Percentiles rank a stretch among this genome's conserved stretches.
These are phyloP conservation scores for Teratosphaeria viscida DNA, from an alignment of 2,329 filamentous ascomycete genomes.

Conservation along the genomic window DNA sequence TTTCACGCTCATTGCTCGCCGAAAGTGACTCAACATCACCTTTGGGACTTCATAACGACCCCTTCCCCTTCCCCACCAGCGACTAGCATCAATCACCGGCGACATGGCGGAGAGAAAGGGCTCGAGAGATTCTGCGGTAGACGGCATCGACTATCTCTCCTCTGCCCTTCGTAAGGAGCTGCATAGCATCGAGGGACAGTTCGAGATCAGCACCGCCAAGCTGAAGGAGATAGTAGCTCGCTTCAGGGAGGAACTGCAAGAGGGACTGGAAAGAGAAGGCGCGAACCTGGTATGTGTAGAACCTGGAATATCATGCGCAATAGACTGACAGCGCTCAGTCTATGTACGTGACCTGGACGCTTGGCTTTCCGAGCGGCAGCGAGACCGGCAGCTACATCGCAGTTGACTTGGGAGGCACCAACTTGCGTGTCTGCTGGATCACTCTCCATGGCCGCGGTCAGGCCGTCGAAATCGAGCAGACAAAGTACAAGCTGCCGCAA, in stretches of 20 bases:
- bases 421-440: constrained; percentile 90
- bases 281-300: constrained; percentile 2
- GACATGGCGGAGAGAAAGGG: neutral
- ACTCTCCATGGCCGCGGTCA: constrained; percentile 78
- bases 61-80: neutral
- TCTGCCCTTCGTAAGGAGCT: constrained; percentile 63
- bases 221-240: constrained; percentile 79
- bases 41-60: neutral
- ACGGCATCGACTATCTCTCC: constrained; percentile 3
- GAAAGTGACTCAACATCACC: neutral
- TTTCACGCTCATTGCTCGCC: neutral
- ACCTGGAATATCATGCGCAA: neutral
- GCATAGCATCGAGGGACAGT: constrained; percentile 65
- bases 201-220: constrained; percentile 62
- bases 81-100: neutral
- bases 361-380: constrained; percentile 76
- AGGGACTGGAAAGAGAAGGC: constrained; percentile 39
- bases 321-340: constrained; percentile 49
- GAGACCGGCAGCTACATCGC: constrained; percentile 84
- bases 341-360: constrained; percentile 98
- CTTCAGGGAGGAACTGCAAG: constrained; percentile 74
- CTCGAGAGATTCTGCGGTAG: neutral
- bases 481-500: constrained; percentile 90
- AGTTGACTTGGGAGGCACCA: constrained; percentile 93
- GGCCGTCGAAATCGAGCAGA: constrained; percentile 92